A percentile compares a stretch with the other conserved stretches of the same genome.
Conservation (phyloP, 139 green algal genomes). For the Eudorina sp. region DNA sequence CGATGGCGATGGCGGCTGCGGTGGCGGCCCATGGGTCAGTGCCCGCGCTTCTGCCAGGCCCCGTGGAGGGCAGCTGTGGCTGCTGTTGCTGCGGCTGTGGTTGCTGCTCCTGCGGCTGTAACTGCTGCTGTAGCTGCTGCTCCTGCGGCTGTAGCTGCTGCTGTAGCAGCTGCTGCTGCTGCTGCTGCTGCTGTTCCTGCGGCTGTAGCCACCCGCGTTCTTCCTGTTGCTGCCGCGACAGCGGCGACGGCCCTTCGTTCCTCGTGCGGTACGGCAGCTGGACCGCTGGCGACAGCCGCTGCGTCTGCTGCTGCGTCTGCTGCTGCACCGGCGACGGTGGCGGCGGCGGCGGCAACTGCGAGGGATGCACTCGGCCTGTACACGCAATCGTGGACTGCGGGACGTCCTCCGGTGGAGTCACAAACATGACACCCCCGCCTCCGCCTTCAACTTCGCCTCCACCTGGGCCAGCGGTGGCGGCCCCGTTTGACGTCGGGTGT, state of each 20-base stretch:
- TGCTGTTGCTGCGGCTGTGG: background rate
- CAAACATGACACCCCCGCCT: too few relatives aligned
- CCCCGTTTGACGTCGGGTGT: too few relatives aligned
- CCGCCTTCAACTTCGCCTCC: too few relatives aligned
- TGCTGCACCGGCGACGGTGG: background rate
- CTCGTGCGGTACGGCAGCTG: background rate
- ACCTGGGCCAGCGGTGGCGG: background rate
- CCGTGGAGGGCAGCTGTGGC: background rate
- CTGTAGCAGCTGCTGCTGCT: background rate
- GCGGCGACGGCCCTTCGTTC: background rate
- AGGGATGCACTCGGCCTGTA: too few relatives aligned
- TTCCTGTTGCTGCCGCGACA: background rate
- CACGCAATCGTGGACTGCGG: too few relatives aligned
- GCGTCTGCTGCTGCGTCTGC: background rate
- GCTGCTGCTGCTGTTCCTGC: background rate
- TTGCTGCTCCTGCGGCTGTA: background rate
- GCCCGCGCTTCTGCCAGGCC: too few relatives aligned
- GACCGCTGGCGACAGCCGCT: background rate
- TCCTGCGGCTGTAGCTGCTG: background rate
- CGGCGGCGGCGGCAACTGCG: slow-evolving; percentile 21
- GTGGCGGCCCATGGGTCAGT: too few relatives aligned
- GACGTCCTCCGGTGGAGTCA: too few relatives aligned
- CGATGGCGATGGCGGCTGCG: too few relatives aligned
- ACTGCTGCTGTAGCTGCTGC: background rate
- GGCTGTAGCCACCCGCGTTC: background rate